Evolutionary conservation across 805 yeast species (phyloP).

Genomic region (Saccharomycopsis selenospora): DNA sequence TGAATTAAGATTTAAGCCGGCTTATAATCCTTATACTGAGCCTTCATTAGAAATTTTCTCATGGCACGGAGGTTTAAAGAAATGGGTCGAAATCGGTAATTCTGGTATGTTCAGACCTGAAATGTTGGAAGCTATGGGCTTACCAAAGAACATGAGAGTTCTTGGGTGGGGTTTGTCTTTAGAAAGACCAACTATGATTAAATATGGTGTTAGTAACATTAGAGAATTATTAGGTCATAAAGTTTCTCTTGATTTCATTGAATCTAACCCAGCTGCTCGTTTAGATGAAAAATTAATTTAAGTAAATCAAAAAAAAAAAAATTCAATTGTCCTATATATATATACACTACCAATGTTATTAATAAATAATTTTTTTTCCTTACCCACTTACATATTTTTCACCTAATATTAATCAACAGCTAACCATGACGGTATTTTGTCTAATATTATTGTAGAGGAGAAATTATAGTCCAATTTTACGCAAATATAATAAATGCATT

Average conservation of each 20-base stretch:
- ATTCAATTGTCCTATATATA: too few species aligned
- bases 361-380: too few species aligned
- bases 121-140: constrained; percentile 97
- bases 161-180: constrained; percentile 96
- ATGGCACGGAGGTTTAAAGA: constrained; percentile 87
- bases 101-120: constrained; percentile 99
- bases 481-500: too few species aligned
- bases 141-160: constrained; percentile 89
- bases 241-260: constrained; percentile 89
- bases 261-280: constrained; percentile 95
- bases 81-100: constrained; percentile 99
- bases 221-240: constrained; percentile 97
- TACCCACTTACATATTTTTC: too few species aligned
- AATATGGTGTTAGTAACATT: constrained; percentile 90
- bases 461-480: too few species aligned
- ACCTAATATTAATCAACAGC: too few species aligned
- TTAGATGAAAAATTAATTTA: constrained; percentile 61
- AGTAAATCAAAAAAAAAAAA: too few species aligned
- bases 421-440: too few species aligned
- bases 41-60: constrained; percentile 97
- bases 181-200: constrained; percentile 99
- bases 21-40: constrained; percentile 98
- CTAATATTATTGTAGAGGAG: too few species aligned
- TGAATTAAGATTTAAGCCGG: constrained; percentile 93
- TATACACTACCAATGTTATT: too few species aligned